phyloP scores from a whole-genome alignment of 2,329 filamentous ascomycete genomes.

The Talaromyces rugulosus region DNA sequence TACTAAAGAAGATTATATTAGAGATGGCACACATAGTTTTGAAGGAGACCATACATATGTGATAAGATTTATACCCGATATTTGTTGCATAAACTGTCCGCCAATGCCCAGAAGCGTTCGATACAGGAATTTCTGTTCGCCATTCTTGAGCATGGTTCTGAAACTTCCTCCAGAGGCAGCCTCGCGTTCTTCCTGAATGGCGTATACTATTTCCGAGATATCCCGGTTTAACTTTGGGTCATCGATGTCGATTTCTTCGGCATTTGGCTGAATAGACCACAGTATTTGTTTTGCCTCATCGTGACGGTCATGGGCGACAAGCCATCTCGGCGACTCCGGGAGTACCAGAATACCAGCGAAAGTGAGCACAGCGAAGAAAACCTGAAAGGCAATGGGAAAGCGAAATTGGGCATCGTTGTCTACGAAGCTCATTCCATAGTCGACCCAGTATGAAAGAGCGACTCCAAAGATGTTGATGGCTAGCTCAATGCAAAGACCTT shows the following conservation, averaged over 20 bases:
- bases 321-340: conserved; percentile 22
- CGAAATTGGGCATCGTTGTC: conserved; percentile 12
- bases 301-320: conserved; percentile 16
- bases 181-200: not conserved
- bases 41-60: not conserved
- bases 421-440: conserved; percentile 12
- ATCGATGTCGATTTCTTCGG: not conserved
- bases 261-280: conserved; percentile 2
- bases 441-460: conserved; percentile 14
- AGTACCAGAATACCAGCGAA: conserved; percentile 10
- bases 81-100: conserved; percentile 20
- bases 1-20: not conserved
- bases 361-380: conserved; percentile 4
- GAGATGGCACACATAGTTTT: not conserved
- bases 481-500: conserved; percentile 6
- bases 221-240: not conserved
- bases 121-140: conserved; percentile 6
- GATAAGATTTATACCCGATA: conserved; percentile 20
- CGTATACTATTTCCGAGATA: not conserved
- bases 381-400: conserved; percentile 14
- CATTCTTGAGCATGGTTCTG: conserved; percentile 3
- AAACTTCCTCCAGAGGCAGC: not conserved
- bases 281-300: conserved; percentile 13
- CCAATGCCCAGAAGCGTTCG: conserved; percentile 11
- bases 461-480: conserved; percentile 26